Base-by-base conservation (phyloP, 208 protist genomes). In the Trypanosomatidae sp. region DNA sequence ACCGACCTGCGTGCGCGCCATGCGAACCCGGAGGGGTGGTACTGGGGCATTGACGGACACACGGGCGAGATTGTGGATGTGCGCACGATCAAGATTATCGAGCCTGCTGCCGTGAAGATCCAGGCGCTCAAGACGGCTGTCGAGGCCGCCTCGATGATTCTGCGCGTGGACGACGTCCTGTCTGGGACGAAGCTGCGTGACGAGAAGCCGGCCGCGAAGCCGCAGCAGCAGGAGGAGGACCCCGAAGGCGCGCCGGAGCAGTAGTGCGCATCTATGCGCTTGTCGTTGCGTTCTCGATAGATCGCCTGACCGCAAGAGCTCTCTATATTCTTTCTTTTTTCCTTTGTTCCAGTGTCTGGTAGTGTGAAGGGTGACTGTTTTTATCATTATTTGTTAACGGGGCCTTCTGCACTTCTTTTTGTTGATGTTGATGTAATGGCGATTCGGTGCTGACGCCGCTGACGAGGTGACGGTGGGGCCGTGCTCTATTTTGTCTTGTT, bases 121-220 rank as follows among this genome's bases (percentile, higher is more conserved):
- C 98, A 99, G 90, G 98, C 96, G 10, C 82, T 99, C 8, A 99
- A 99, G 89, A 99, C 98, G 3, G 91, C 98, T 56, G 95, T 99
- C 68, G 99, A 99, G 88, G 94, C 99, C 5, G 97, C 99, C 39
- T 98, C 93, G 62, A 97, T 99, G 85, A 96, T 99, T 67, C 80
- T 99, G 25, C 91, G 99, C 69, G 98, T 99, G 33, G 99, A 99
- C 82, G 98, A 99, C 67, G 97, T 99, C 44, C 94, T 99, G 33
- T 99, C 97, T 9, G 99, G 99, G 55, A 94, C 96, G 52, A 96
- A 95, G 81, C 81, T 95, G 55, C 81, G 83, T 39, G 83, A 94
- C 30, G 88, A 92, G 50, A 85, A 89, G 69, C 77, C 84, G 49
- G 79, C 80, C 25, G 75, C 84, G 36, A 88, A 87, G 77, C 65